Conservation (phyloP, 257 asterid species). For the Solanum etuberosum region DNA sequence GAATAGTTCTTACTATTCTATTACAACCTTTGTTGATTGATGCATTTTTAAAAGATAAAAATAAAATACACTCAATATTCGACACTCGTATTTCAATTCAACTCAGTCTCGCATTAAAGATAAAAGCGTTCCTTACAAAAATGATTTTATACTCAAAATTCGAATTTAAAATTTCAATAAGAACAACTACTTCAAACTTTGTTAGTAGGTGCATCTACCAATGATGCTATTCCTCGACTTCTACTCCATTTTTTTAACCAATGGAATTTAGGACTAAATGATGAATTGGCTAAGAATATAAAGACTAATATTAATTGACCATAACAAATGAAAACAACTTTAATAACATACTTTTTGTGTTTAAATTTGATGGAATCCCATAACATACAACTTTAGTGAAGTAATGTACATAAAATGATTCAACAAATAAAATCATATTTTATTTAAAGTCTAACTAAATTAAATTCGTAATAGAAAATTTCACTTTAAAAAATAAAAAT, state of each 20-base stretch:
- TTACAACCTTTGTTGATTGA: not conserved
- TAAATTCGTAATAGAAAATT: not conserved
- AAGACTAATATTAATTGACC: not conserved
- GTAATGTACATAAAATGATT: not conserved
- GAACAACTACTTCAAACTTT: not conserved
- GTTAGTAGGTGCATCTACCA: not conserved
- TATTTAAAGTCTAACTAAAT: not conserved
- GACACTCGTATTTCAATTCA: accelerated
- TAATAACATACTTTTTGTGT: not conserved
- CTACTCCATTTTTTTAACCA: not conserved
- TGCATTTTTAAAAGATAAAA: not conserved
- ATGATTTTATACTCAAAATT: too few species aligned
- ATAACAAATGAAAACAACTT: not conserved
- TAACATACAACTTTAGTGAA: not conserved
- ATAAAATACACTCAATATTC: too few species aligned
- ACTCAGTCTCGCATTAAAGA: accelerated
- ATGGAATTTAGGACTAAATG: not conserved
- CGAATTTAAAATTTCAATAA: not conserved
- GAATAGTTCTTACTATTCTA: too few species aligned
- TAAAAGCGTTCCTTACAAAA: too few species aligned
- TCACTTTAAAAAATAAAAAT: not conserved
- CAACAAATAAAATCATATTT: not conserved
- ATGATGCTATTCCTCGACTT: not conserved
- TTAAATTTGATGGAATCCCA: not conserved
- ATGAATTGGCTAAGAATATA: not conserved